Evolutionary conservation across 2,329 filamentous ascomycete species (phyloP).

Genomic region (Dothidotthia symphoricarpi): DNA sequence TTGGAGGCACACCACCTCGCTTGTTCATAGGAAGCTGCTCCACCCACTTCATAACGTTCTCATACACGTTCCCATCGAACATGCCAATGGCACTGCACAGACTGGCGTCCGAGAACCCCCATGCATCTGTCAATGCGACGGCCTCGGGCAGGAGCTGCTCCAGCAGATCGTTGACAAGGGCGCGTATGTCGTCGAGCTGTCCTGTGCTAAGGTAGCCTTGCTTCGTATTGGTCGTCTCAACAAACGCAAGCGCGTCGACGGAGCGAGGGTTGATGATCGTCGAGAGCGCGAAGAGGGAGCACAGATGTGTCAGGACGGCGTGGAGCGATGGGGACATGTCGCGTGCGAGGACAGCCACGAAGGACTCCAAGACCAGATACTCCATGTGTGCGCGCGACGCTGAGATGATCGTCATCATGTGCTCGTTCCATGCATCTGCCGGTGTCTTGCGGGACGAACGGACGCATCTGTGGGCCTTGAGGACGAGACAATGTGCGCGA

Average conservation of each 20-base stretch:
- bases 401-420: constrained; percentile 28
- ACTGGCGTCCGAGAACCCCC: constrained; percentile 52
- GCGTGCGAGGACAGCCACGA: constrained; percentile 6
- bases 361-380: constrained; percentile 22
- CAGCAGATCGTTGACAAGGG: constrained; percentile 39
- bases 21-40: constrained; percentile 28
- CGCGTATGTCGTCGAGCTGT: constrained; percentile 42
- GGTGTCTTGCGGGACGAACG: constrained; percentile 5
- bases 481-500: constrained; percentile 17
- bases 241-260: constrained; percentile 26
- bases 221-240: constrained; percentile 12
- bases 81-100: constrained; percentile 52
- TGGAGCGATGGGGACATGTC: constrained; percentile 10
- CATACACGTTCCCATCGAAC: constrained; percentile 52
- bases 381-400: constrained; percentile 29
- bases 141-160: constrained; percentile 48
- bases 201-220: constrained; percentile 1
- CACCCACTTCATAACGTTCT: constrained; percentile 43
- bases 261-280: constrained; percentile 39
- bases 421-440: constrained; percentile 25
- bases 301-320: constrained; percentile 29
- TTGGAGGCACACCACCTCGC: neutral
- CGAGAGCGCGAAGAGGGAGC: constrained; percentile 47
- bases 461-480: constrained; percentile 6
- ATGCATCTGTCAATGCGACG: constrained; percentile 50